Conservation (phyloP, 176 grass and related monocot species). For the Avena sativa region DNA sequence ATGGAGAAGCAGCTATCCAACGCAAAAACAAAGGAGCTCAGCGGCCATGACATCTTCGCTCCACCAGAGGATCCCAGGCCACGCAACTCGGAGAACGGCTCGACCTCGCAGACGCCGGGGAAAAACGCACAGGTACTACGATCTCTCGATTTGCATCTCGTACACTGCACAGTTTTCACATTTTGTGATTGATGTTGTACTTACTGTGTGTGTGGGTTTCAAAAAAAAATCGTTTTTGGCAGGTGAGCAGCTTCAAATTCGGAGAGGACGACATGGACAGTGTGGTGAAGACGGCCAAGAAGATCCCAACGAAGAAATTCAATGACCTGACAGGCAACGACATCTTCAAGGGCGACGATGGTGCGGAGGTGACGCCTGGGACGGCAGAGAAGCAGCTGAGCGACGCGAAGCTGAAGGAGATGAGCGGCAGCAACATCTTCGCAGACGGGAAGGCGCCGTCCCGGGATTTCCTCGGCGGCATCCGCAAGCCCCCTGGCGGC, state of each 20-base stretch:
- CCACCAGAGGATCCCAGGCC: conserved; percentile 66
- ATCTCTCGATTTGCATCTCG: not conserved
- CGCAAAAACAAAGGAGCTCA: conserved; percentile 87
- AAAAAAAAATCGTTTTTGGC: not conserved
- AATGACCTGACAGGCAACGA: conserved; percentile 79
- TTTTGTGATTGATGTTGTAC: not conserved
- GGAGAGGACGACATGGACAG: conserved; percentile 66
- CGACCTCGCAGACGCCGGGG: conserved; percentile 56
- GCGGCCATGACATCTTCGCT: conserved; percentile 84
- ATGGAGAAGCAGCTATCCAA: conserved; percentile 75
- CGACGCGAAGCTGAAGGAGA: conserved; percentile 88
- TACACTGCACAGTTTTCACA: too few species aligned
- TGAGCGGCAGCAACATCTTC: conserved; percentile 91
- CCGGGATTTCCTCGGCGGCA: conserved; percentile 76
- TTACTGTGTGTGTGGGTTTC: not conserved
- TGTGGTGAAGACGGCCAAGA: conserved; percentile 81
- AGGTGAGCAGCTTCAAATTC: conserved; percentile 71
- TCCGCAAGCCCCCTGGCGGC: conserved; percentile 93
- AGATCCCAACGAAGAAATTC: conserved; percentile 76
- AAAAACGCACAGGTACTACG: conserved; percentile 50
- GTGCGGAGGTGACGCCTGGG: conserved; percentile 24
- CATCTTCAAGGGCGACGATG: conserved; percentile 74
- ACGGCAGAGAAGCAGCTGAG: conserved; percentile 75
- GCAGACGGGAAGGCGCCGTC: conserved; percentile 70
- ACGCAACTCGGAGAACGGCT: conserved; percentile 46